Evolutionary conservation across 257 asterid species (phyloP), one percentile per base, ranked within the genome.

Genomic region (Oldenlandia corymbosa): DNA sequence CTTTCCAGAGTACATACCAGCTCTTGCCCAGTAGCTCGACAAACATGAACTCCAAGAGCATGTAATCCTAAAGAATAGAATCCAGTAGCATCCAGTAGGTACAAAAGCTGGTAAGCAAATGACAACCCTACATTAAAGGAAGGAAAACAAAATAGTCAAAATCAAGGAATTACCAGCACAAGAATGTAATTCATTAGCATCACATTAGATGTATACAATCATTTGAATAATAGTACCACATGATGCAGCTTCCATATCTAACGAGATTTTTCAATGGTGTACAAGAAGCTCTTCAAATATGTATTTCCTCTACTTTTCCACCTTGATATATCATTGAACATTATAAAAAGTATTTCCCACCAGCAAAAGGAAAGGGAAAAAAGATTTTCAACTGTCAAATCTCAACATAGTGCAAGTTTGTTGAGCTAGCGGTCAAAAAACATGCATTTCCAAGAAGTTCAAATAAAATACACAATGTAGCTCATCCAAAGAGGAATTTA

Each of bases 1-100:
- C 28, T 62, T 65, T 70, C 63, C 45, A 67, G 45, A 64, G 24
- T 60, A 58, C 66, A 72, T 84, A 93, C 97, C 96, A 93, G 76
- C 74, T 90, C 99, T 76, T 93, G 99, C 48, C 99, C 99, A 64
- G 99, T 93, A 28, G 99, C 97, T 75, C 97, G 94, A 63, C 97
- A 93, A 71, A 93, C 96, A 78, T 93, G 92, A 73, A 93, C 78
- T 10, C 92, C 94, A 67, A 93, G 87, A 53, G 90, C 97, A 76
- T 90, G 97, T 64, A 93, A 77, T 75, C 96, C 97, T 46, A 83
- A 64, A 48, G 90, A 77, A 80, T 90, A 90, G 80, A 93, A 93
- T 71, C 97, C 96, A 39, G 96, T 93, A 64, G 99, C 96, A 73
- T 93, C 96, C 88, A 93, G 71, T 82, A 93, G 78, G 78, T 87